These are phyloP conservation scores for Trametopsis cervina DNA, from an alignment of 768 basidiomycete genomes.

Conservation along the genomic window DNA sequence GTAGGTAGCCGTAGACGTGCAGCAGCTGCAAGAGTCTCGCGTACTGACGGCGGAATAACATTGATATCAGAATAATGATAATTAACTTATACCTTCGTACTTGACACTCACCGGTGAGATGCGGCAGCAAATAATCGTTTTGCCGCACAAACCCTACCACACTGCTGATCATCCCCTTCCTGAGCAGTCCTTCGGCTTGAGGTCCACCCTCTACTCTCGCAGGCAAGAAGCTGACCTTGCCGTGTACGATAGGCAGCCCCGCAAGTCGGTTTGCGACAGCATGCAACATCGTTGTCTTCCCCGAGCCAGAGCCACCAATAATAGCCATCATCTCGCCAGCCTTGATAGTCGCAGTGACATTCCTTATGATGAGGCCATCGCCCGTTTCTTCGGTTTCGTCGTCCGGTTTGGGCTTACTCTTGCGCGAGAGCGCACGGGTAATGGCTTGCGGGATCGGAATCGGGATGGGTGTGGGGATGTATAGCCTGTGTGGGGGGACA, in stretches of 20 bases:
- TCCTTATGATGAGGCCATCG: slow-evolving; percentile 8
- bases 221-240: slow-evolving; percentile 2
- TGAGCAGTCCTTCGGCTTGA: slow-evolving; percentile 5
- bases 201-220: not conserved
- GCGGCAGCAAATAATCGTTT: slow-evolving; percentile 32
- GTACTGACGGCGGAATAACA: not conserved
- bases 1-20: slow-evolving; percentile 7
- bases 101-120: slow-evolving; percentile 18
- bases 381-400: not conserved
- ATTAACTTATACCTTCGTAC: too few species aligned
- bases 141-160: slow-evolving; percentile 34
- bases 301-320: slow-evolving; percentile 11
- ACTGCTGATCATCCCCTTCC: slow-evolving; percentile 6
- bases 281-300: slow-evolving; percentile 12
- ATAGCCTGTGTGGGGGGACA: slow-evolving; percentile 4
- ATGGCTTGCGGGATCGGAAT: slow-evolving; percentile 6
- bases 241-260: slow-evolving; percentile 6
- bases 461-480: slow-evolving; percentile 12
- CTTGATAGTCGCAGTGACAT: slow-evolving; percentile 6
- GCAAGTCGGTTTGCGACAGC: slow-evolving; percentile 6
- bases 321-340: slow-evolving; percentile 11
- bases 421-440: slow-evolving; percentile 4
- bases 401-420: not conserved
- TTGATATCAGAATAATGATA: not conserved
- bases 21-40: slow-evolving; percentile 7